Percentiles rank a stretch among this genome's conserved stretches.
Evolutionary conservation across 257 asterid genomes (phyloP).

Genomic region (Cordia subcordata): DNA sequence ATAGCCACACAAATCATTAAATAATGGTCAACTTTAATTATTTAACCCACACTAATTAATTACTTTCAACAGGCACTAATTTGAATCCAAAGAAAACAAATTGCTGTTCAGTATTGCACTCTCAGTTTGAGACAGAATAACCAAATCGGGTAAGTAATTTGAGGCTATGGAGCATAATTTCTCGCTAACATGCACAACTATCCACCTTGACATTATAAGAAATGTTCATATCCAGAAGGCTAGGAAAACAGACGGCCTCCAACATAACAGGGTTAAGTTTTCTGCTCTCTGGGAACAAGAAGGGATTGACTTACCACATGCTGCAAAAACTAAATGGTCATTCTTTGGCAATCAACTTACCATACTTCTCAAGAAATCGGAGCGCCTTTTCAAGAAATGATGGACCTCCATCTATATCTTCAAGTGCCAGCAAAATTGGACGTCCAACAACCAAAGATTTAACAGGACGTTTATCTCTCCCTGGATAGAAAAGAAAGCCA

Average conservation of each 20-base stretch:
- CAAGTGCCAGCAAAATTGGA: conserved; percentile 83
- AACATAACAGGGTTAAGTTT: no score
- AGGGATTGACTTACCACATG: not conserved
- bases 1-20: no score
- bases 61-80: not conserved
- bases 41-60: not conserved
- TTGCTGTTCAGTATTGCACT: not conserved
- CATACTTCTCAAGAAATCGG: conserved; percentile 78
- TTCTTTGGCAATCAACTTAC: conserved; percentile 25
- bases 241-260: no score
- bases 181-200: not conserved
- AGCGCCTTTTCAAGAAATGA: conserved; percentile 93
- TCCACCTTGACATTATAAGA: no score
- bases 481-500: conserved; percentile 28
- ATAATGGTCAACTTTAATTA: no score
- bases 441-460: conserved; percentile 94
- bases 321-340: not conserved
- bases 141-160: not conserved
- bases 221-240: no score
- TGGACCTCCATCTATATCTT: conserved; percentile 94
- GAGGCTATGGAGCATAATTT: not conserved
- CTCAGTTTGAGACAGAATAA: not conserved
- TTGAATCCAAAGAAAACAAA: not conserved
- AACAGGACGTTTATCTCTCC: conserved; percentile 82
- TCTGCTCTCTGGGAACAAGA: no score